Base-by-base conservation (phyloP, 495 filamentous ascomycete species). In the Penicillium bialowiezense region DNA sequence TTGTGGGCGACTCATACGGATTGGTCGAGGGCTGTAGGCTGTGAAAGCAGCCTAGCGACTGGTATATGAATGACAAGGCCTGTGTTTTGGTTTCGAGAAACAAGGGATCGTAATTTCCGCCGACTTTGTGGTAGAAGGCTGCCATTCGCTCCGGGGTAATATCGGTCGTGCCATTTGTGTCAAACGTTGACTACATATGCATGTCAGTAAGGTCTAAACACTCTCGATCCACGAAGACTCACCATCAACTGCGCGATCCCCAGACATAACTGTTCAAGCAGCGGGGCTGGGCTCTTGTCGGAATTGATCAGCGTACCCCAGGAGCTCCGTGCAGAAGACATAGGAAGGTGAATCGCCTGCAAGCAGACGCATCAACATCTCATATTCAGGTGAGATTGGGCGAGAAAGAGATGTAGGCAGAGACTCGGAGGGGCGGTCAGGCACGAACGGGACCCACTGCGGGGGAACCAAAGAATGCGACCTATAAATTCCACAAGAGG, bases 21-120 rank as follows among this genome's bases (percentile, higher is more conserved):
- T 91, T 81, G 10, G 74, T 69, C 15, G 82, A 80, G 0, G 87
- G 85, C 44, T 85, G 84, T 10, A 91, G 77, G 24, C 80, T 81
- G 62, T 93, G 88, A 51, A 90, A 87, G 67, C 93, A 97, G 40
- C 91, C 95, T 24, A 96, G 73, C 3, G 86, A 89, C 58, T 89
- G 88, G 71, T 95, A 98, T 44, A 97, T 95, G 60, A 87, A 92
- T 19, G 91, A 91, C 20, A 98, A 80, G 29, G 85, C 83, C 17
- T 81, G 67, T 18, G 80, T 64, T 26, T 86, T 84, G n/a, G 87
- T 90, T 7, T 86, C 77, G 38, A 93, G 75, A 62, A 98, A 97
- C 33, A 98, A 74, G 8, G 78, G 72, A 62, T 98, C 92, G 65
- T 90, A 96, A 65, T 97, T 85, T 32, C 92, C 91, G 49, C 90